Evolutionary conservation across 495 filamentous ascomycete species (phyloP), one percentile per base, ranked within the genome.

Genomic region (Aspergillus cavernicola): DNA sequence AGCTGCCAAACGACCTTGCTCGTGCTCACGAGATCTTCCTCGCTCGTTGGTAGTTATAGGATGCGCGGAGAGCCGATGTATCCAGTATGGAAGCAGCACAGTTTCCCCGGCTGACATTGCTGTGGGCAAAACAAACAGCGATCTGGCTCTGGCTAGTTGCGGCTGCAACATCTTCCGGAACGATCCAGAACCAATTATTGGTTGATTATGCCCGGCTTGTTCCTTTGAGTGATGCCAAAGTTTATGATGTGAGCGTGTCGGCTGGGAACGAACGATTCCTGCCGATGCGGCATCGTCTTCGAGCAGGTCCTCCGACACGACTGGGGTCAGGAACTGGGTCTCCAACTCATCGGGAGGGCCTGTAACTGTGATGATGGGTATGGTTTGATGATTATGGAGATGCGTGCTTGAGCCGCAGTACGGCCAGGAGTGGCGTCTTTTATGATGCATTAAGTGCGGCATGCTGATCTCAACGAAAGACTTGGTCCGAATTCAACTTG

Each of bases 371-470:
- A 61, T 47, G 8, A 55, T n/a, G 2, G 55, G 49, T 22, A 56
- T 20, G 29, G 52, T 55, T 23, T 39, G 55, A n/a, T 32, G 28
- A 15, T 37, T 54, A 2, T 22, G 50, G 23, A 45, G 36, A 3
- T 50, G 29, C 23, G 20, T 35, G 18, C 63, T 59, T 12, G 67
- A 62, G 42, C 65, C 64, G 49, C 69, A 70, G 53, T 71, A 66
- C 6, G 71, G 71, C 71, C 71, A 74, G 38, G 69, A 68, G 43
- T 74, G 69, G 48, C 70, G 65, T 56, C 71, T 54, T 60, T 59
- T 53, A 55, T 74, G 70, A 52, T 72, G 59, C 20, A 55, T 60
- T 15, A 60, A 38, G 29, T 50, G 55, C 12, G 67, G 53, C 71
- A 74, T 54, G 15, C 24, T 54, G 31, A 42, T 40, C 37, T 41